Evolutionary conservation across 768 basidiomycete genomes (phyloP).

Genomic region (Boletales sp.): DNA sequence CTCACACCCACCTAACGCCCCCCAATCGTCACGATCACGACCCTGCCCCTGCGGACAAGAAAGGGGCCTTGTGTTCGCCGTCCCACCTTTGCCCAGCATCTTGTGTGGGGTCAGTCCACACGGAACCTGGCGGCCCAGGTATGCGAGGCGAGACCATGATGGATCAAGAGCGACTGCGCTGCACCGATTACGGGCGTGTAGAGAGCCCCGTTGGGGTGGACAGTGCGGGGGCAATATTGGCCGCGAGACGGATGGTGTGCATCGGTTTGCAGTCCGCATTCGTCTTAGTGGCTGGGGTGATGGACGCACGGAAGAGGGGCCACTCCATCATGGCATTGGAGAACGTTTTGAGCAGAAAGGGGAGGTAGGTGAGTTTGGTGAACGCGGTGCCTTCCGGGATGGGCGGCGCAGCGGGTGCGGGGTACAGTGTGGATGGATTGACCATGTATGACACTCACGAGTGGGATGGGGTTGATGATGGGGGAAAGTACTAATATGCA

Average conservation of each 20-base stretch:
- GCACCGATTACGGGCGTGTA: conserved; percentile 71
- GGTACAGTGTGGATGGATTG: conserved; percentile 39
- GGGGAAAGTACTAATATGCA: conserved; percentile 43
- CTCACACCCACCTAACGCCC: conserved; percentile 72
- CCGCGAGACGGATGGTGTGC: conserved; percentile 65
- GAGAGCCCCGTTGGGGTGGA: conserved; percentile 78
- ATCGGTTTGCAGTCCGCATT: conserved; percentile 48
- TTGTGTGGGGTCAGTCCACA: conserved; percentile 60
- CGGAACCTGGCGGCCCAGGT: conserved; percentile 66
- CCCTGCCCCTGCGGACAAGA: conserved; percentile 76
- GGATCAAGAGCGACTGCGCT: conserved; percentile 55
- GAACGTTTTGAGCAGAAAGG: conserved; percentile 79
- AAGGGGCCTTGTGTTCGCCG: conserved; percentile 70
- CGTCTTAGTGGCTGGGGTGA: conserved; percentile 41
- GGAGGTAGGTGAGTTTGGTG: conserved; percentile 73
- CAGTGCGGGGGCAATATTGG: conserved; percentile 75
- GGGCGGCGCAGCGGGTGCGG: conserved; percentile 36
- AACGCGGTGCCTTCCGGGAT: conserved; percentile 56
- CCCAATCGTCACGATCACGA: conserved; percentile 82
- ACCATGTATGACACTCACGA: conserved; percentile 24
- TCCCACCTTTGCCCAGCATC: conserved; percentile 70
- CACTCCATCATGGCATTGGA: conserved; percentile 77
- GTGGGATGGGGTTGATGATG: conserved; percentile 33
- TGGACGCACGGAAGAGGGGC: conserved; percentile 78
- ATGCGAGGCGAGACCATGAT: conserved; percentile 59